phyloP scores from a whole-genome alignment of 208 protist genomes.

The Crithidia expoeki region DNA sequence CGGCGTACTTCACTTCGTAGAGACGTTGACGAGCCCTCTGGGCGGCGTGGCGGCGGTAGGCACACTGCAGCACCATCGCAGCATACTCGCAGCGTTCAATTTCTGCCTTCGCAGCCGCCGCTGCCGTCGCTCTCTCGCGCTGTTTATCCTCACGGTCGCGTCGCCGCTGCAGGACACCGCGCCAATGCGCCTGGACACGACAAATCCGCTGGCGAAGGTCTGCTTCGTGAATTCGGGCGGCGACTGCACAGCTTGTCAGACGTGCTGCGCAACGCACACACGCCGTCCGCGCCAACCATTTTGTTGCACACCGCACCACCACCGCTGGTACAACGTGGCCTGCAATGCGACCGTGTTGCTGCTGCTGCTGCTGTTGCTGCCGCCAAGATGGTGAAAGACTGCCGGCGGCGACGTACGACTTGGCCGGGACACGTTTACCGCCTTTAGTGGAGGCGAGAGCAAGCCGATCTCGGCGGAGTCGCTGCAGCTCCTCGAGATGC shows the following conservation, averaged over 20 bases:
- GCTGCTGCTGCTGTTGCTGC: no score
- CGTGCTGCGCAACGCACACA: slow-evolving; percentile 52
- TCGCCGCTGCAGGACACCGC: slow-evolving; percentile 20
- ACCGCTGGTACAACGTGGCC: slow-evolving; percentile 22
- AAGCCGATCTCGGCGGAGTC: slow-evolving; percentile 29
- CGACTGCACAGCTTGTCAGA: neutral
- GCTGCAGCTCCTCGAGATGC: slow-evolving; percentile 53
- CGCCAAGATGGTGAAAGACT: neutral
- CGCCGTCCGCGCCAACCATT: slow-evolving; percentile 55
- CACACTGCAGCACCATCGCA: slow-evolving; percentile 66
- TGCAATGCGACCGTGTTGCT: slow-evolving; percentile 23
- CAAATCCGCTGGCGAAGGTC: slow-evolving; percentile 29
- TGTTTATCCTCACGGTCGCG: neutral
- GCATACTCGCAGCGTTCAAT: slow-evolving; percentile 57
- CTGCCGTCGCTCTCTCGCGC: neutral
- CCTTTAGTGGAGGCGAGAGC: neutral
- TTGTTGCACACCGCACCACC: slow-evolving; percentile 42
- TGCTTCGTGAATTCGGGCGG: slow-evolving; percentile 25
- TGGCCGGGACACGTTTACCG: neutral
- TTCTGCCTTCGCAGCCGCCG: slow-evolving; percentile 10
- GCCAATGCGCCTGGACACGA: slow-evolving; percentile 46
- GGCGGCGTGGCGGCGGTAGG: slow-evolving; percentile 40
- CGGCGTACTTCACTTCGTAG: slow-evolving; percentile 24
- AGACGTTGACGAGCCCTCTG: slow-evolving; percentile 14
- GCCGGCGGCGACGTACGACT: neutral